phyloP scores from a whole-genome alignment of 177 flowering plant genomes.

The Vitis hybrid region DNA sequence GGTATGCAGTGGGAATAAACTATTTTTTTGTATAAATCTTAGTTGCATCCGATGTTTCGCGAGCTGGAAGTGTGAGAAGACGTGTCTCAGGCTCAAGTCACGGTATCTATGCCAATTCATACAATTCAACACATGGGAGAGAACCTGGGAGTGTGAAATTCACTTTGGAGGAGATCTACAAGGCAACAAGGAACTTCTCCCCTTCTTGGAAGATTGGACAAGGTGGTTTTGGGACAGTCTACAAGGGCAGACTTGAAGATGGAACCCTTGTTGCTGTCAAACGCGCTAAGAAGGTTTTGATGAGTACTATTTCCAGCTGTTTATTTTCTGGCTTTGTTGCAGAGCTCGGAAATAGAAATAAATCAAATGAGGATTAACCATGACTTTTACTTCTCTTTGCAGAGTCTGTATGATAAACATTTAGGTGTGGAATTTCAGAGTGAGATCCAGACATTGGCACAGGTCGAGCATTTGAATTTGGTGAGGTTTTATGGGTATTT shows the following conservation, averaged over 20 bases:
- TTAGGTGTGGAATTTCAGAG: conserved; percentile 70
- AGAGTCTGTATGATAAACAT: conserved; percentile 70
- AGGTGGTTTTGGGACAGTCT: conserved; percentile 94
- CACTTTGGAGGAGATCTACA: conserved; percentile 62
- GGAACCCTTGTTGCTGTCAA: conserved; percentile 81
- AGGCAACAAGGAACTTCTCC: conserved; percentile 77
- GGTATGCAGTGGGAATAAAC: neutral
- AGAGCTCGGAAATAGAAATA: neutral
- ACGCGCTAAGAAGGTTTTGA: conserved; percentile 84
- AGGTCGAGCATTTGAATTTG: conserved; percentile 80
- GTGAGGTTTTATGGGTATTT: conserved; percentile 74
- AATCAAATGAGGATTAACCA: neutral
- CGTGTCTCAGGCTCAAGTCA: conserved; percentile 29
- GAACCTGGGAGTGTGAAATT: conserved; percentile 52
- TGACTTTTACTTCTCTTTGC: conserved; percentile 22
- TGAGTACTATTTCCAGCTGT: no score
- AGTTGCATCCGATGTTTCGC: conserved; percentile 36
- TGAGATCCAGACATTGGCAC: conserved; percentile 67
- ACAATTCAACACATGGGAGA: conserved; percentile 36
- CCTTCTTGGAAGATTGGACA: conserved; percentile 81
- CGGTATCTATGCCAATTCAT: conserved; percentile 33
- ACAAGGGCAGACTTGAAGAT: conserved; percentile 70
- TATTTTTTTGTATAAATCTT: neutral
- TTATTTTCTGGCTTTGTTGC: neutral
- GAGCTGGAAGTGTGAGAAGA: conserved; percentile 26